Percentiles rank a stretch among this genome's conserved stretches.
phyloP scores from a whole-genome alignment of 2,329 filamentous ascomycete genomes.

The Monilinia polystroma region DNA sequence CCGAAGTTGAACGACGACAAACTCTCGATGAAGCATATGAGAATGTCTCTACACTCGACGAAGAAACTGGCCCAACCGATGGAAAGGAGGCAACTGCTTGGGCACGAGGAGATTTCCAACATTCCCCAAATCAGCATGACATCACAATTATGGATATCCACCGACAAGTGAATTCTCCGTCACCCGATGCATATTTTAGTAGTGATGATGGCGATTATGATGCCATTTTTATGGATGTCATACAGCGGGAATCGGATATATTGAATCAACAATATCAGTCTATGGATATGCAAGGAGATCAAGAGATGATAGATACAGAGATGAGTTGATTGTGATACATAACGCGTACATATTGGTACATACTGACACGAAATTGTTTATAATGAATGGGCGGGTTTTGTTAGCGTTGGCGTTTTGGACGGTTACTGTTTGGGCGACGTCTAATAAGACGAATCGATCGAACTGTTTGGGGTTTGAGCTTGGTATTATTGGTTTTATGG shows the following conservation, averaged over 20 bases:
- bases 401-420: slow-evolving; percentile 34
- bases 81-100: slow-evolving; percentile 3
- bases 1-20: slow-evolving; percentile 36
- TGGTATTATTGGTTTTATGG: slow-evolving; percentile 7
- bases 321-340: slow-evolving; percentile 18
- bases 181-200: slow-evolving; percentile 34
- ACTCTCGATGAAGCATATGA: slow-evolving; percentile 18
- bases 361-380: slow-evolving; percentile 9
- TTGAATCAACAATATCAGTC: slow-evolving; percentile 18
- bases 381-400: slow-evolving; percentile 9
- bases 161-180: slow-evolving; percentile 14
- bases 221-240: slow-evolving; percentile 63
- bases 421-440: slow-evolving; percentile 22
- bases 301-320: slow-evolving; percentile 29
- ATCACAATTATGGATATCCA: slow-evolving; percentile 19
- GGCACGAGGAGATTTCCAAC: slow-evolving; percentile 9
- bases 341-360: neutral
- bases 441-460: slow-evolving; percentile 1
- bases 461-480: slow-evolving; percentile 2
- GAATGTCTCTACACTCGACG: slow-evolving; percentile 20
- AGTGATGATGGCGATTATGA: slow-evolving; percentile 62
- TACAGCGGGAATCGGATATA: slow-evolving; percentile 46
- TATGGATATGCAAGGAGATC: slow-evolving; percentile 12
- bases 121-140: slow-evolving; percentile 1
- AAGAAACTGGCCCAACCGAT: slow-evolving; percentile 19